phyloP scores from a whole-genome alignment of 352 stramenopile species.

The Globisporangium orthogonon region DNA sequence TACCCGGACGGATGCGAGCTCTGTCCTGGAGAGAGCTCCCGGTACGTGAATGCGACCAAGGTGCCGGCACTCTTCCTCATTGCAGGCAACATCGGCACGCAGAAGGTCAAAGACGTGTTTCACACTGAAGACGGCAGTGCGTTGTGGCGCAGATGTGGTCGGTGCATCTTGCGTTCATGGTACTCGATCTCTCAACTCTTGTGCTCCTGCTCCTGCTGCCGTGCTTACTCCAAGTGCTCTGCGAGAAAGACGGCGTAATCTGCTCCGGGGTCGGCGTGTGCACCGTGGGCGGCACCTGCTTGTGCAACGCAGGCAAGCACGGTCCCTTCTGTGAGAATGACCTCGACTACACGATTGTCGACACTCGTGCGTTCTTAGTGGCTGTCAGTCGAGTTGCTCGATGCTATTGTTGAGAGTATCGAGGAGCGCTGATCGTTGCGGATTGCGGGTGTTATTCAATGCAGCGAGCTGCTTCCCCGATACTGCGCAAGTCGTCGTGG shows the following conservation, averaged over 20 bases:
- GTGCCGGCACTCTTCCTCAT: constrained; percentile 58
- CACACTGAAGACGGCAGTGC: constrained; percentile 54
- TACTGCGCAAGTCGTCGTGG: constrained; percentile 27
- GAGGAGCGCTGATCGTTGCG: background rate
- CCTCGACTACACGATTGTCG: constrained; percentile 40
- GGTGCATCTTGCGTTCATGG: background rate
- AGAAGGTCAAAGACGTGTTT: constrained; percentile 80
- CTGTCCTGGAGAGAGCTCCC: constrained; percentile 29
- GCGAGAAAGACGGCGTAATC: constrained; percentile 60
- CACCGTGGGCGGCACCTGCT: constrained; percentile 54
- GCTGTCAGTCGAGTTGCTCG: background rate
- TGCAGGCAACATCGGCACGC: constrained; percentile 55
- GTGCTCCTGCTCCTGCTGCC: background rate
- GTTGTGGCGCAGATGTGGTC: constrained; percentile 7
- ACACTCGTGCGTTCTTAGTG: constrained; percentile 20
- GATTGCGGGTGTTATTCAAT: background rate
- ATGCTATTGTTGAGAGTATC: no score
- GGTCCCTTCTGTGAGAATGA: constrained; percentile 52
- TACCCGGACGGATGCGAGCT: constrained; percentile 66
- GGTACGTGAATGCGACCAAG: constrained; percentile 47
- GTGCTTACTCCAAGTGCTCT: constrained; percentile 39
- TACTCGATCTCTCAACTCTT: background rate
- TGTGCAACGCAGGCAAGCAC: constrained; percentile 51
- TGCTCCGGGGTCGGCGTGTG: constrained; percentile 62
- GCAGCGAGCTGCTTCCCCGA: constrained; percentile 57